Base-by-base conservation (phyloP, 2,329 filamentous ascomycete genomes). In the Tolypocladium cylindrosporum region DNA sequence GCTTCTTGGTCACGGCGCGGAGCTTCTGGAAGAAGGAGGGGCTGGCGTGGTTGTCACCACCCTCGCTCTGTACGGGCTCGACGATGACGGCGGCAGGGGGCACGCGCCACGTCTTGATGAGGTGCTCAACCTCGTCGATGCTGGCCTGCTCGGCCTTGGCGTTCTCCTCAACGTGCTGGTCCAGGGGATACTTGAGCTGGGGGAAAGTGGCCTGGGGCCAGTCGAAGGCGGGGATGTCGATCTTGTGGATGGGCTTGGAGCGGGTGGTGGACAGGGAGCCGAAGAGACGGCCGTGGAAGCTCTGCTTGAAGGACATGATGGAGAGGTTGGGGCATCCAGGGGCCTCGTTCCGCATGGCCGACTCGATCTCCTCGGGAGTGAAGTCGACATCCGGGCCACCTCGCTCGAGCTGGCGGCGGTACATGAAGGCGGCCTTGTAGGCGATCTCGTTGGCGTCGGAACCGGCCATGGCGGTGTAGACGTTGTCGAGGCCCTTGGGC, bases 361-460 rank as follows among this genome's bases (percentile, higher is more conserved):
- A 86, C 53, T 77, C 71, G 60, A 92, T 79, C 74, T 96, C 92
- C 67, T 89, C 84, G 56, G 85, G 75, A 40, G 88, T 89, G 77
- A 96, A 96, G 59, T 93, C 89, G 57, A 87, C 88, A 42, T 87
- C 73, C 52, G 84, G 78, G 9, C 90, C 90, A 64, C 91, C 91
- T 61, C 92, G 89, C 75, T 94, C 84, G 62, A 85, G 81, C 73
- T 91, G 89, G 54, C 89, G 86, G 69, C 88, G 87, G 82, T 88
- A 95, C 87, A 96, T 96, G 77, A 96, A 96, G 55, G 92, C 91
- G 10, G 91, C 91, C 78, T 96, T 96, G 83, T 91, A 96, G 50
- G 92, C 92, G 40, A 90, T 89, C 77, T 96, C 92, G 76, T 96
- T 96, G 74, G 91, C 91, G 68, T 96, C 91, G 24, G 90, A 95